Evolutionary conservation across 1,139 yeast species (phyloP).

Genomic region (Waltiozyma sp.): DNA sequence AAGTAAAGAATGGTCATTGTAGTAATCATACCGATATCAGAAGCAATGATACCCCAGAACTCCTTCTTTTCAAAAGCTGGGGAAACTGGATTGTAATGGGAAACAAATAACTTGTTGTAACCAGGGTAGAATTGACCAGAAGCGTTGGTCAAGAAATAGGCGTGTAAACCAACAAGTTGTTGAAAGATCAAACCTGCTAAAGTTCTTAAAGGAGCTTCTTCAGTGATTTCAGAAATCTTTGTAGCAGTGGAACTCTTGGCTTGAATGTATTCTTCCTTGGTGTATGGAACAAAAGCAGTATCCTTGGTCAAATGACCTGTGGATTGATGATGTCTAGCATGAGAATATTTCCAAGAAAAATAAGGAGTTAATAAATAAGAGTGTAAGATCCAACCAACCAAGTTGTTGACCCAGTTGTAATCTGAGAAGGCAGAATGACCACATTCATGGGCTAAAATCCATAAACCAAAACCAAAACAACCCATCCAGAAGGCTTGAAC

Average conservation of each 20-base stretch:
- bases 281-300: constrained; percentile 49
- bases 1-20: constrained; percentile 33
- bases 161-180: constrained; percentile 45
- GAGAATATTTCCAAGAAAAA: constrained; percentile 52
- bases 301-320: constrained; percentile 52
- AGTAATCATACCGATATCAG: constrained; percentile 41
- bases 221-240: constrained; percentile 35
- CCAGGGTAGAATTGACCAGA: constrained; percentile 41
- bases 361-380: constrained; percentile 48
- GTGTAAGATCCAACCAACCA: constrained; percentile 51
- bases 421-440: constrained; percentile 56
- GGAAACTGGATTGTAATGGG: constrained; percentile 43
- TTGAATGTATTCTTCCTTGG: constrained; percentile 33
- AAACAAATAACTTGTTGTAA: constrained; percentile 21
- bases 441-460: constrained; percentile 60
- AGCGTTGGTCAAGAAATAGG: constrained; percentile 37
- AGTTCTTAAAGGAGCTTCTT: constrained; percentile 45
- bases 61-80: constrained; percentile 45
- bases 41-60: constrained; percentile 41
- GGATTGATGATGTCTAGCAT: constrained; percentile 54
- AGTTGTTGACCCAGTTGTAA: constrained; percentile 43
- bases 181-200: constrained; percentile 33
- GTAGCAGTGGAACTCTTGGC: constrained; percentile 17
- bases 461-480: constrained; percentile 41
- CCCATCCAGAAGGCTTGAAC: constrained; percentile 30